Evolutionary conservation across 108 stramenopile genomes (phyloP), one percentile per base, ranked within the genome.

Genomic region (Nannochloropsis oceanica): DNA sequence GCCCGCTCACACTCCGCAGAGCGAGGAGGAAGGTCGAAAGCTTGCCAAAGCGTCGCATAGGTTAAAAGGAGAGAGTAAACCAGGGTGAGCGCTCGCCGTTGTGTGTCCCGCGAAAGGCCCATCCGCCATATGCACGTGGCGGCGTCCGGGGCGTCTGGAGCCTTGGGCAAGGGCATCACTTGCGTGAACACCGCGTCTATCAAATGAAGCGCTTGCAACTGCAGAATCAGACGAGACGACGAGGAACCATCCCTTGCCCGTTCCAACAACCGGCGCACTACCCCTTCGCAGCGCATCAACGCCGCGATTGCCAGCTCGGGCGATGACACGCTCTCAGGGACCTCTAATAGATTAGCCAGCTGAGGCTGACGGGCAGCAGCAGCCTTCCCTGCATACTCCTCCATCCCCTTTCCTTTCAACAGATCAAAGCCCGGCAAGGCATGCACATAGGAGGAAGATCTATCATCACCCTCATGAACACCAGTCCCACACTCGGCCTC

Each of bases 81-180:
- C 11, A 86, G 44, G 13, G 44, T 24, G 8, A 86, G 50, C 8
- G 27, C 26, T 43, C 82, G 81, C 14, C 44, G 44, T 44, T 86
- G 86, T 20, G 86, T 86, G 34, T 86, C 86, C 13, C 82, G 44
- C 44, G 82, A 82, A n/a, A 80, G 84, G 11, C 50, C 82, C 2
- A 26, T 24, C 25, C 82, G 86, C 86, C 86, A 86, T 24, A 86
- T 82, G 46, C 86, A 86, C 18, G 25, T 82, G 20, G 22, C 26
- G 25, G 43, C 86, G 43, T 82, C 26, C 27, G 25, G 44, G 12
- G 86, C 81, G 50, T 86, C 50, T 5, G 26, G 27, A n/a, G 79
- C 44, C 27, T 82, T 27, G 8, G 86, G 86, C 83, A 86, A n/a
- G 25, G 86, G 86, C 22, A 86, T n/a, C 27, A 86, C 86, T 20